Base-by-base conservation (phyloP, 2,329 filamentous ascomycete species). In the Aspergillus pseudoglaucus region DNA sequence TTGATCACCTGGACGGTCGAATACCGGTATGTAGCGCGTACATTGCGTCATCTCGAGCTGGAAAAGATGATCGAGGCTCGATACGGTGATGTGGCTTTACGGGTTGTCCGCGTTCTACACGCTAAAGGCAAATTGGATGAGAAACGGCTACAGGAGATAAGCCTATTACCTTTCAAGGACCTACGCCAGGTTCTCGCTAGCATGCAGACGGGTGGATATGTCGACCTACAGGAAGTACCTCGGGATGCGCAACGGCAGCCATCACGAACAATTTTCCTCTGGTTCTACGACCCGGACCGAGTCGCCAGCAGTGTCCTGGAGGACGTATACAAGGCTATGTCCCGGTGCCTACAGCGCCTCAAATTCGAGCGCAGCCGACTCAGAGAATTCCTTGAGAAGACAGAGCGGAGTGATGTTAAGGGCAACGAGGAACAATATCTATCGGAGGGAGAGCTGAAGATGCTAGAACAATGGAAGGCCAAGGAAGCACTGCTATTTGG, bases 91-190 rank as follows among this genome's bases (percentile, higher is more conserved):
- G 76, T 86, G 42, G 89, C 89, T 1, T 78, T 91, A 15, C 87
- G 91, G 7, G 75, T 98, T n/a, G 80, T 90, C 17, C 85, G 89
- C 17, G 89, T 97, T 47, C 78, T 98, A 17, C 80, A 86, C 35
- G 84, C 87, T 49, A 89, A 90, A 62, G 93, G 93, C 46, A 95
- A 93, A 63, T 76, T 97, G n/a, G 91, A 97, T 56, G 93, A 98
- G 68, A 95, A 94, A 68, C 84, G 87, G 51, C 77, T 96, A 10
- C 86, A 87, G 33, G 83, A 84, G 44, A 78, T 90, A 47, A 87
- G 87, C 46, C 80, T 98, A 51, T 85, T 96, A 75, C 85, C 86
- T 48, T 88, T 91, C 59, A 83, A 85, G 49, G 88, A 95, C 46
- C 82, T 97, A 20, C 88, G 93, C 42, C 83, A 85, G 49, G 86